Evolutionary conservation across 2,329 filamentous ascomycete species (phyloP).

Genomic region (Calonectria pseudoturangicola): DNA sequence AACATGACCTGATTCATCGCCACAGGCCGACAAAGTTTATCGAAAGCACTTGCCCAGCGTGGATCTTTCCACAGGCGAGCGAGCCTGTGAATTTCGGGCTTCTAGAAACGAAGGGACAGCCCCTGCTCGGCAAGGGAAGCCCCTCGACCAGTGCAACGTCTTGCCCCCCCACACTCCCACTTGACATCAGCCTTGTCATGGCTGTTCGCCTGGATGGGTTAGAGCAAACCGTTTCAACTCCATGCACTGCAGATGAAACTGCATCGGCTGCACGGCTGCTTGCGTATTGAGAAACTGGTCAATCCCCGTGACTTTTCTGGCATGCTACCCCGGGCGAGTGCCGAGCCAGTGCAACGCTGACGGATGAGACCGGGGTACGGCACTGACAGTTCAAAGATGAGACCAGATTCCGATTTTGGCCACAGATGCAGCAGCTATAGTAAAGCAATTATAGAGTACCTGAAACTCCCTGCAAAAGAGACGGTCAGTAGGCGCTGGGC

Average conservation of each 20-base stretch:
- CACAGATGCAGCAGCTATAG: slow-evolving; percentile 19
- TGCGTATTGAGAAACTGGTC: slow-evolving; percentile 30
- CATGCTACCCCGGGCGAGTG: slow-evolving; percentile 24
- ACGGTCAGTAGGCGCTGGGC: slow-evolving; percentile 22
- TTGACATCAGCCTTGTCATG: slow-evolving; percentile 31
- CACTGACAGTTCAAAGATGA: slow-evolving; percentile 16
- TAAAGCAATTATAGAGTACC: slow-evolving; percentile 19
- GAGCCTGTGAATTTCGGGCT: slow-evolving; percentile 32
- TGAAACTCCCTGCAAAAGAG: slow-evolving; percentile 31
- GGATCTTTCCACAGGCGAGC: slow-evolving; percentile 23
- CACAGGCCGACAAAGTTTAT: slow-evolving; percentile 17
- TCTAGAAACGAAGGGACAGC: slow-evolving; percentile 31
- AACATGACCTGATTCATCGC: slow-evolving; percentile 11
- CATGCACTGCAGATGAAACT: slow-evolving; percentile 37
- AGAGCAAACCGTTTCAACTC: slow-evolving; percentile 34
- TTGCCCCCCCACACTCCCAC: slow-evolving; percentile 15
- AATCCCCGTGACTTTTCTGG: slow-evolving; percentile 23
- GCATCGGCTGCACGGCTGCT: slow-evolving; percentile 35
- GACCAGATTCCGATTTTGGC: slow-evolving; percentile 12
- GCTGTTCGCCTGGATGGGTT: slow-evolving; percentile 21
- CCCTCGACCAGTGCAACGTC: slow-evolving; percentile 13
- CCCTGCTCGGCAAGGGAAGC: slow-evolving; percentile 27
- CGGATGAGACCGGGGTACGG: slow-evolving; percentile 25
- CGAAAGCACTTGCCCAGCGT: slow-evolving; percentile 25
- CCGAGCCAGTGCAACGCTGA: slow-evolving; percentile 34